Conservation (phyloP, 306 rosid species). For the Myrica gale region DNA sequence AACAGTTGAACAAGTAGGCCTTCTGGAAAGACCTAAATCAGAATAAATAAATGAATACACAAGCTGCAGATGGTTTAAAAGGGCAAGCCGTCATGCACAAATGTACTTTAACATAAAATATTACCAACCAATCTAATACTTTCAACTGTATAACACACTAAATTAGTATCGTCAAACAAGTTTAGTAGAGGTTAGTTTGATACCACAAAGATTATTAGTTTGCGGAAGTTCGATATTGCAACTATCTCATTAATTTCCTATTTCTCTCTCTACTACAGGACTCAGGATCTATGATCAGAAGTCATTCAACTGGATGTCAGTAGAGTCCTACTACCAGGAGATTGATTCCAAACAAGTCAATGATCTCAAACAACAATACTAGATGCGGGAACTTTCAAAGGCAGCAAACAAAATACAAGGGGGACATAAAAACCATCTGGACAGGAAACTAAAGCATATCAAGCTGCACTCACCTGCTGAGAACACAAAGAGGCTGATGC, state of each 20-base stretch:
- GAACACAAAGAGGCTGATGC: slow-evolving; percentile 50
- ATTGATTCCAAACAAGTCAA: neutral
- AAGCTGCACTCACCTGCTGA: slow-evolving; percentile 59
- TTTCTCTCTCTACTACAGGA: neutral
- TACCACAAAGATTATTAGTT: neutral
- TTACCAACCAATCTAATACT: neutral
- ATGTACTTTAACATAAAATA: slow-evolving; percentile 16
- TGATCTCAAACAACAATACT: neutral
- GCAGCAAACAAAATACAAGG: neutral
- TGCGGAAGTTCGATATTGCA: neutral
- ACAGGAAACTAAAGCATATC: neutral
- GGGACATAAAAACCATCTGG: neutral
- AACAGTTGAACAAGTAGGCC: slow-evolving; percentile 81
- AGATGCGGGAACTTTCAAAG: neutral
- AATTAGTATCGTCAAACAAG: neutral
- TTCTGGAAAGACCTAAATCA: slow-evolving; percentile 80
- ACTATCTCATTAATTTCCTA: neutral
- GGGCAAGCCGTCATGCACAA: neutral
- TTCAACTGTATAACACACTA: slow-evolving; percentile 4
- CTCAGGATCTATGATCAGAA: slow-evolving; percentile 1
- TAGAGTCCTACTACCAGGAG: neutral
- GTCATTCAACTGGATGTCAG: neutral
- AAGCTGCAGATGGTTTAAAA: neutral
- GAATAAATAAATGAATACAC: neutral
- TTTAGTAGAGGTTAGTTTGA: neutral